Evolutionary conservation across 768 basidiomycete genomes (phyloP).

Genomic region (Paxillus involutus): DNA sequence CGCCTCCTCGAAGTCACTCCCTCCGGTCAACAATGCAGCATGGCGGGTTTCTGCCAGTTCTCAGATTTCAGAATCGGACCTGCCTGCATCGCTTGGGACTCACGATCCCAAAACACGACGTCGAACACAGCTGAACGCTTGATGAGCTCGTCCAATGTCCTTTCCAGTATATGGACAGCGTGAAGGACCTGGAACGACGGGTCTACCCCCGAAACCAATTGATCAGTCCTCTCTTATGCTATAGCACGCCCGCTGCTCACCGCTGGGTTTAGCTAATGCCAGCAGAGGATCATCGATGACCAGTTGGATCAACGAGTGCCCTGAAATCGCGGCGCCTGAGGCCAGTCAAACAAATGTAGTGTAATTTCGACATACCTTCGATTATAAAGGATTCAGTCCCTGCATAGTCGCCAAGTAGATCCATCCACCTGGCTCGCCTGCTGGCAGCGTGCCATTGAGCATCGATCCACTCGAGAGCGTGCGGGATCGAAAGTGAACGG

Average conservation of each 20-base stretch:
- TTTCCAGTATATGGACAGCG: slow-evolving; percentile 55
- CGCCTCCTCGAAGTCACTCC: slow-evolving; percentile 33
- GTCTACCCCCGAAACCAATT: slow-evolving; percentile 32
- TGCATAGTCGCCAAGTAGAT: slow-evolving; percentile 69
- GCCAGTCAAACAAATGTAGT: slow-evolving; percentile 1
- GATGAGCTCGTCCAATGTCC: slow-evolving; percentile 46
- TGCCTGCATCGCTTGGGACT: background rate
- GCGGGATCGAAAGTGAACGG: slow-evolving; percentile 9
- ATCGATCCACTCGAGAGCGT: slow-evolving; percentile 34
- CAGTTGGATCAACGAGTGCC: slow-evolving; percentile 59
- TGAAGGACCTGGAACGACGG: slow-evolving; percentile 63
- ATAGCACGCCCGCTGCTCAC: slow-evolving; percentile 28
- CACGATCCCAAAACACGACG: slow-evolving; percentile 63
- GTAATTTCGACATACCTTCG: slow-evolving; percentile 44
- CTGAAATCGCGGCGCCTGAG: slow-evolving; percentile 30
- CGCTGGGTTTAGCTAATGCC: slow-evolving; percentile 47
- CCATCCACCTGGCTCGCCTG: slow-evolving; percentile 57
- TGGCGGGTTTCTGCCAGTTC: slow-evolving; percentile 42
- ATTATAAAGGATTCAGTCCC: slow-evolving; percentile 65
- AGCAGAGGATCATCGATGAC: slow-evolving; percentile 64
- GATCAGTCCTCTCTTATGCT: background rate
- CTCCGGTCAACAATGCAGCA: slow-evolving; percentile 39
- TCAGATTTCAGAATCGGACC: background rate
- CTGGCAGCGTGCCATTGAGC: slow-evolving; percentile 39
- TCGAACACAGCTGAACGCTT: slow-evolving; percentile 57